phyloP scores from a whole-genome alignment of 495 filamentous ascomycete genomes.

The Penicillium steckii region DNA sequence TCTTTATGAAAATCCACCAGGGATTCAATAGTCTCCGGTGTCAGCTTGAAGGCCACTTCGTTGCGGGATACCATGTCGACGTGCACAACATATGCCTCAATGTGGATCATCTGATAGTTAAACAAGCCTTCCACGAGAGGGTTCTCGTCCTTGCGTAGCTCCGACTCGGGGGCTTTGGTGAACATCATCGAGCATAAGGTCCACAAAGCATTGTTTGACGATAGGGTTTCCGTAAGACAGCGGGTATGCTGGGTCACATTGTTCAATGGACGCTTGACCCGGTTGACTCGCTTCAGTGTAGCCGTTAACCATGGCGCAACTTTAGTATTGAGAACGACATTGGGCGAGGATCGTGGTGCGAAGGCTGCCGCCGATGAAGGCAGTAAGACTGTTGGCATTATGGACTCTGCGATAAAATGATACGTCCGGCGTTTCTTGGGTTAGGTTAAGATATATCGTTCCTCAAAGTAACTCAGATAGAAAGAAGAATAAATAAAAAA shows the following conservation, averaged over 20 bases:
- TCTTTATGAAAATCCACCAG: slow-evolving; percentile 98
- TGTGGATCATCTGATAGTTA: slow-evolving; percentile 91
- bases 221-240: slow-evolving; percentile 95
- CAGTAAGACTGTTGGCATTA: slow-evolving; percentile 89
- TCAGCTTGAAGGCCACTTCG: slow-evolving; percentile 98
- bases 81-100: slow-evolving; percentile 98
- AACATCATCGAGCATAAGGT: slow-evolving; percentile 92
- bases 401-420: slow-evolving; percentile 36
- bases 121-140: slow-evolving; percentile 86
- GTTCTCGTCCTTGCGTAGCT: slow-evolving; percentile 81
- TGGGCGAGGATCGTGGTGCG: slow-evolving; percentile 91
- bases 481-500: slow-evolving; percentile 15
- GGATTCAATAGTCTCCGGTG: slow-evolving; percentile 92
- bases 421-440: slow-evolving; percentile 28
- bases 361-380: slow-evolving; percentile 96
- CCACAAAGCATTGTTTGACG: slow-evolving; percentile 91
- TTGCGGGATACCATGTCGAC: slow-evolving; percentile 98
- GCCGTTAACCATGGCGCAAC: slow-evolving; percentile 98
- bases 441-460: not conserved
- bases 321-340: slow-evolving; percentile 89
- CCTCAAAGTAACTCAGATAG: no score
- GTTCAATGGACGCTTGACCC: slow-evolving; percentile 96
- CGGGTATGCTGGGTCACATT: slow-evolving; percentile 94
- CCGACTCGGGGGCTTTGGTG: slow-evolving; percentile 83
- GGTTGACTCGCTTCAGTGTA: slow-evolving; percentile 95